Base-by-base conservation (phyloP, 352 stramenopile species). In the Phytophthora foliorum region DNA sequence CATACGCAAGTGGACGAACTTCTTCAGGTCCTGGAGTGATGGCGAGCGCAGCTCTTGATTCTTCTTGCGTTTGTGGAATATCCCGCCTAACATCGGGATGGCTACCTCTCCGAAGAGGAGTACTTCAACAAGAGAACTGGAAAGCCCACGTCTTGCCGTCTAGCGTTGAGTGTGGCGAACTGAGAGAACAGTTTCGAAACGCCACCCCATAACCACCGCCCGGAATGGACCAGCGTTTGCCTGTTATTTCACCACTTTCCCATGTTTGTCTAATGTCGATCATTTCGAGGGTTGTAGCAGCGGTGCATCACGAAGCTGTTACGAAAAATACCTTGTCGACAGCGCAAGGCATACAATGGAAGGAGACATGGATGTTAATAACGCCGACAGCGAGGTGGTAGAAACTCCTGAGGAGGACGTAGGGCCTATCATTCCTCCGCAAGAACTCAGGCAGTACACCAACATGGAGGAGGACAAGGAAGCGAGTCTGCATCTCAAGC, bases 41-140 rank as follows among this genome's bases (percentile, higher is more conserved):
- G 84, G 86, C 21, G 80, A 69, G n/a, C 86, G 86, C 25, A 92
- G 77, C 54, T 92, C 84, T 56, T 90, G 84, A 44, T 72, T 87
- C 73, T 94, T 94, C 76, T 89, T 91, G 39, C 82, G 83, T 72
- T 94, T 94, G 45, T 90, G 70, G 66, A 94, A 94, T 61, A 94
- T 88, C 44, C 84, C 78, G 44, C 79, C 78, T 27, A 94, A 75
- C 86, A 94, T 92, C 17, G 31, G 34, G 19, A 55, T 42, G 10
- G 24, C 27, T 31, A 42, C n/a, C 10, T 63, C 25, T 38, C 31
- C 17, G 7, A 2, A 42, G 31, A 39, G 4, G 13, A 44, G 25
- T 32, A 57, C 41, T 24, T 27, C 52, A 52, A 49, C 36, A 56
- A 36, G 53, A 53, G 45, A 39, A 57, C 34, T 63, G 51, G 24